phyloP scores from a whole-genome alignment of 208 protist genomes.

The Trypanosoma platydactyli region DNA sequence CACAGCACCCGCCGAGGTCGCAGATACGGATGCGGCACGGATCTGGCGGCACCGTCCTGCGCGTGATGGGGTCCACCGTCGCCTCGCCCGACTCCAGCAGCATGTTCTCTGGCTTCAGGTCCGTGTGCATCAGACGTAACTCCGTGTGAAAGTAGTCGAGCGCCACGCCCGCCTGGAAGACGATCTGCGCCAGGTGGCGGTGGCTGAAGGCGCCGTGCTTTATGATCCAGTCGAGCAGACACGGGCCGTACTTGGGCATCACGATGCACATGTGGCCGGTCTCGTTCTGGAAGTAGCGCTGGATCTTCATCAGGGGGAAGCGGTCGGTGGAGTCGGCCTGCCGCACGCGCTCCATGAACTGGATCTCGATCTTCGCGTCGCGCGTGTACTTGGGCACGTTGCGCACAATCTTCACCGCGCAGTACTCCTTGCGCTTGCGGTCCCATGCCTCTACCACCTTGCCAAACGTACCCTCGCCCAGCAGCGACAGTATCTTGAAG shows the following conservation, averaged over 20 bases:
- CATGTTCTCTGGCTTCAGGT: slow-evolving; percentile 87
- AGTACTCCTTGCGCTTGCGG: slow-evolving; percentile 25
- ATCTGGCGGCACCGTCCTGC: slow-evolving; percentile 41
- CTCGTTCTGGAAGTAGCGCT: too few species aligned
- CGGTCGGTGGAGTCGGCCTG: slow-evolving; percentile 24
- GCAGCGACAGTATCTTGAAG: slow-evolving; percentile 89
- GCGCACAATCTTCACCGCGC: slow-evolving; percentile 82
- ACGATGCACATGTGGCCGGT: too few species aligned
- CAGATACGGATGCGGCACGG: slow-evolving; percentile 81
- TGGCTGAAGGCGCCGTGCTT: too few species aligned
- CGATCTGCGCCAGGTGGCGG: slow-evolving; percentile 54
- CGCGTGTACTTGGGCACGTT: slow-evolving; percentile 69
- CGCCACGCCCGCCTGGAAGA: slow-evolving; percentile 56
- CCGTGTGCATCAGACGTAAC: slow-evolving; percentile 84
- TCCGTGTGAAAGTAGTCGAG: too few species aligned
- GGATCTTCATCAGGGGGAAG: too few species aligned
- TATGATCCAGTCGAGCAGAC: too few species aligned
- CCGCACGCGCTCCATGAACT: slow-evolving; percentile 52
- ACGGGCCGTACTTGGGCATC: too few species aligned
- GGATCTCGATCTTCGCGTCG: slow-evolving; percentile 86
- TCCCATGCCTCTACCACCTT: slow-evolving; percentile 67
- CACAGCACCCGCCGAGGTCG: too few species aligned
- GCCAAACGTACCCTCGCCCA: slow-evolving; percentile 83
- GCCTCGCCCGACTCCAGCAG: slow-evolving; percentile 69
- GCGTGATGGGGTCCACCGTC: slow-evolving; percentile 33